Conservation (phyloP, 345 rosid genomes). For the Lepidium africanum region DNA sequence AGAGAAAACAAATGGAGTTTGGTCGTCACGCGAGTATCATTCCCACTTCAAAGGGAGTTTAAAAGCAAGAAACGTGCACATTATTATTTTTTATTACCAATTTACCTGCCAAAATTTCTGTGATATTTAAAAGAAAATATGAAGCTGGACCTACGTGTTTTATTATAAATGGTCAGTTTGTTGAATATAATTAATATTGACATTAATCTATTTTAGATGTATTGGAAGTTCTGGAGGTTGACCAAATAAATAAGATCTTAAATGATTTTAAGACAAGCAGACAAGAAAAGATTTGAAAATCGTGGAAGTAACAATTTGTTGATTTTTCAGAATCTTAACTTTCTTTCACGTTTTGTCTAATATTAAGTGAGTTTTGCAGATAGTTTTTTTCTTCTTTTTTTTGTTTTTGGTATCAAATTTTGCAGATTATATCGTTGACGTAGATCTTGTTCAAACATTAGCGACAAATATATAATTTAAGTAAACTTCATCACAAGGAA, state of each 20-base stretch:
- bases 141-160: not conserved
- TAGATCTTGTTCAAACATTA: no score
- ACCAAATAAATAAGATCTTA: not conserved
- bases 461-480: no score
- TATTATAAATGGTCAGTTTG: not conserved
- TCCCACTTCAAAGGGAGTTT: conserved; percentile 9
- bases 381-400: no score
- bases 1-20: conserved; percentile 11
- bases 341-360: no score
- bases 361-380: no score
- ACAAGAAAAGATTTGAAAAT: not conserved
- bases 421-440: no score
- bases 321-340: not conserved
- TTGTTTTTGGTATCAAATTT: no score
- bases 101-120: not conserved
- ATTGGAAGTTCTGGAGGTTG: not conserved
- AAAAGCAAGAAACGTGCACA: conserved; percentile 7
- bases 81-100: not conserved
- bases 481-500: no score
- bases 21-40: conserved; percentile 27
- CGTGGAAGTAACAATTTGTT: not conserved
- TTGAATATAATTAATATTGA: not conserved
- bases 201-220: not conserved
- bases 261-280: not conserved
- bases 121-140: no score